phyloP scores from a whole-genome alignment of 139 green algal genomes.

The Tetradesmus obliquus region DNA sequence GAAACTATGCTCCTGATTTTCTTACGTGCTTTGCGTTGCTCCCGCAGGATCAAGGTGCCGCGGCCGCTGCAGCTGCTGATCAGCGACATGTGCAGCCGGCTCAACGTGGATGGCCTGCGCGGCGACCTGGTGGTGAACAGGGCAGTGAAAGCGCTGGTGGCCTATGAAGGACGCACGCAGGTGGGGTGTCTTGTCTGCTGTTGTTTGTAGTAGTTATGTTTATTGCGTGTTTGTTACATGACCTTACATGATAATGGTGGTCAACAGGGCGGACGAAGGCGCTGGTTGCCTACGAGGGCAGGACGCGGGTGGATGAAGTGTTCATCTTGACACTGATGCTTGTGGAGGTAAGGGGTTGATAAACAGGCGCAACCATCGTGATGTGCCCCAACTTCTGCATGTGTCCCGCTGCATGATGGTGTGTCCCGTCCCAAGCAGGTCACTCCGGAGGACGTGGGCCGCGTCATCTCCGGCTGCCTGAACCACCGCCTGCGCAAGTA shows the following conservation, averaged over 20 bases:
- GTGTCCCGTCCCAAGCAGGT: too few species aligned
- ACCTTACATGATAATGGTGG: neutral
- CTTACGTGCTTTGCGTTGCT: neutral
- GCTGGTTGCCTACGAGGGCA: neutral
- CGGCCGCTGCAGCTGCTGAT: slow-evolving; percentile 81
- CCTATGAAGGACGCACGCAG: slow-evolving; percentile 76
- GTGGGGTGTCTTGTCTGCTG: too few species aligned
- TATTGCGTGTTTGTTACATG: neutral
- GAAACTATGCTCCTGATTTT: neutral
- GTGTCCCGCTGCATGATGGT: too few species aligned
- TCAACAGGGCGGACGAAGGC: too few species aligned
- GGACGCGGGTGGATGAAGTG: slow-evolving; percentile 23
- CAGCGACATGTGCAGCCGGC: slow-evolving; percentile 87
- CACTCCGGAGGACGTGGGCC: too few species aligned
- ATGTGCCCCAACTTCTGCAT: too few species aligned
- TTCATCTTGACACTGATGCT: neutral
- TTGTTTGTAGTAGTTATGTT: neutral
- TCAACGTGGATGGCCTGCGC: slow-evolving; percentile 94
- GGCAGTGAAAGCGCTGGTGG: slow-evolving; percentile 83
- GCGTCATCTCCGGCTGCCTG: too few species aligned
- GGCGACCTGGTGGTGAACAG: slow-evolving; percentile 93
- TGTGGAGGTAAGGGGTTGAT: too few species aligned
- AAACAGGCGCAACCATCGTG: too few species aligned
- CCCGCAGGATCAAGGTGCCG: slow-evolving; percentile 55
- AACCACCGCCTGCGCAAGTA: too few species aligned